These are phyloP conservation scores for Plantago ovata DNA, from an alignment of 257 asterid species.

Conservation along the genomic window DNA sequence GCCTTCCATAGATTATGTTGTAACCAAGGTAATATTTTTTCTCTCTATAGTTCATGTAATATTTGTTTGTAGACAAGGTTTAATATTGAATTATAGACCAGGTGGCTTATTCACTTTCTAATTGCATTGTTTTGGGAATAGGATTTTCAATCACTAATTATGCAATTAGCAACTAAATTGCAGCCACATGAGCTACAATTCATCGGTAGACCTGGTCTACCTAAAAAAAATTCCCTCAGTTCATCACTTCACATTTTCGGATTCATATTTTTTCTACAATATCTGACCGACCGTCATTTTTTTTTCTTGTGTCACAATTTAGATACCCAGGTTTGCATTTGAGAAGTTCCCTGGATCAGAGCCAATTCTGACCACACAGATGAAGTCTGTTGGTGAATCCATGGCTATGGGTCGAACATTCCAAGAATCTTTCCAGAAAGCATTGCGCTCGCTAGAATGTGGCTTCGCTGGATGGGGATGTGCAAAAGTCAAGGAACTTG, in stretches of 20 bases:
- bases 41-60: no score
- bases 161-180: no score
- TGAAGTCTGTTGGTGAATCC: slow-evolving; percentile 98
- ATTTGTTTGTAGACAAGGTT: no score
- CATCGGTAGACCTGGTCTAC: no score
- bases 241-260: no score
- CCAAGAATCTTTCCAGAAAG: slow-evolving; percentile 97
- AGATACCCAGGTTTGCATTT: slow-evolving; percentile 94
- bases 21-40: slow-evolving; percentile 68
- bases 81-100: no score
- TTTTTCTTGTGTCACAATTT: slow-evolving; percentile 23
- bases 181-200: no score
- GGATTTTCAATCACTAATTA: no score
- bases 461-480: slow-evolving; percentile 96
- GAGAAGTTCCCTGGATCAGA: slow-evolving; percentile 99
- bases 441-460: slow-evolving; percentile 78
- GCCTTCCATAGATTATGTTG: slow-evolving; percentile 96
- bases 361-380: slow-evolving; percentile 89
- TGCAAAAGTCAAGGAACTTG: slow-evolving; percentile 73
- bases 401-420: slow-evolving; percentile 99
- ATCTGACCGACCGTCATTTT: not conserved
- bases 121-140: no score
- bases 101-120: no score
- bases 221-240: no score
- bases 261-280: no score